Evolutionary conservation across 2,329 filamentous ascomycete genomes (phyloP).

Genomic region (Aspergillus transmontanensis): DNA sequence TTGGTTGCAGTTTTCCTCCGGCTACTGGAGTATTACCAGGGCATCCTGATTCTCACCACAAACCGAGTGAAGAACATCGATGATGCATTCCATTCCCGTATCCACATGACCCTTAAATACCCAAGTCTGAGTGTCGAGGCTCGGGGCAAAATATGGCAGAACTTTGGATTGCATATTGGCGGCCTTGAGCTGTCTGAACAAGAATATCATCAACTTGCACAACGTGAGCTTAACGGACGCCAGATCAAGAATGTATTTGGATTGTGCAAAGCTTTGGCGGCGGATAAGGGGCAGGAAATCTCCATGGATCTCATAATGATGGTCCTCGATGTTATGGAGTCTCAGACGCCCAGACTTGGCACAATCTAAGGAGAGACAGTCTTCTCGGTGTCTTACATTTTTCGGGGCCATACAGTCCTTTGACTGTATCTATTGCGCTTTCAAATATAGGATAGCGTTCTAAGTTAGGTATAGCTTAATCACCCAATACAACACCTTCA

Average conservation of each 20-base stretch:
- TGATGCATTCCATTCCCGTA: slow-evolving; percentile 3
- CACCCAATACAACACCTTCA: too few relatives aligned
- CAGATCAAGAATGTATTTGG: not conserved
- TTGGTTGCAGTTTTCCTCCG: slow-evolving; percentile 1
- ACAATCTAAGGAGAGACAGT: not conserved
- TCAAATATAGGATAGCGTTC: not conserved
- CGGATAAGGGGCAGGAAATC: not conserved
- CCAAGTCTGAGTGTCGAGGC: not conserved
- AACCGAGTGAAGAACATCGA: slow-evolving; percentile 1
- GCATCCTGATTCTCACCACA: slow-evolving; percentile 3
- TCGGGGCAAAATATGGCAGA: not conserved
- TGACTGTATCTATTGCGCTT: not conserved
- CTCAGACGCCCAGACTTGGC: not conserved
- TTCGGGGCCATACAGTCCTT: not conserved
- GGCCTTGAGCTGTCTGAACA: not conserved
- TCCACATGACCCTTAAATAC: slow-evolving; percentile 1
- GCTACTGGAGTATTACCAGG: slow-evolving; percentile 4
- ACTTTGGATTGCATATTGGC: not conserved
- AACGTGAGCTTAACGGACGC: not conserved
- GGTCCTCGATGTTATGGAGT: not conserved
- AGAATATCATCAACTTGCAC: not conserved
- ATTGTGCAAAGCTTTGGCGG: not conserved
- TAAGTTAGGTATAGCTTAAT: not conserved
- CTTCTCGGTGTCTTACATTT: not conserved
- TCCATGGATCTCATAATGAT: not conserved